Conservation (phyloP, 2,329 filamentous ascomycete genomes). For the Trichoderma lentiforme region DNA sequence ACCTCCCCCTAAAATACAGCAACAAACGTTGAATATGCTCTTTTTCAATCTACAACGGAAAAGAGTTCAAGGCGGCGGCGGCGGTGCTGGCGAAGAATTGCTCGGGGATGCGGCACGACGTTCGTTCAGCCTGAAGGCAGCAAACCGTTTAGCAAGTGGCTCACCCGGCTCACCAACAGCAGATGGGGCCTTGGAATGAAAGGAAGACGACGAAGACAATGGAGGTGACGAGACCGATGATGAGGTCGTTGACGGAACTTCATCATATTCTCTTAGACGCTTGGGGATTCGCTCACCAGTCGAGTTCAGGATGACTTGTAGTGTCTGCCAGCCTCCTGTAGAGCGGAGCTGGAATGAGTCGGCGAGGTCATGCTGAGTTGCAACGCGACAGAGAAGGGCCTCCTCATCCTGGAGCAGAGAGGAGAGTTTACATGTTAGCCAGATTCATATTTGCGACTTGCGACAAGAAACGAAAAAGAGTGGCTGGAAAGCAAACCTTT, state of each 20-base stretch:
- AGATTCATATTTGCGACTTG: not conserved
- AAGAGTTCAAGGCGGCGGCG: slow-evolving; percentile 25
- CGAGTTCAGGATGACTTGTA: slow-evolving; percentile 90
- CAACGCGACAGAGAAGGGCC: slow-evolving; percentile 78
- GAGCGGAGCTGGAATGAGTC: slow-evolving; percentile 81
- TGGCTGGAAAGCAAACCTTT: slow-evolving; percentile 60
- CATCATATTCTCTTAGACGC: slow-evolving; percentile 50
- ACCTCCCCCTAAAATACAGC: not conserved
- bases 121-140: slow-evolving; percentile 61
- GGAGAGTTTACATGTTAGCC: not conserved
- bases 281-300: slow-evolving; percentile 95
- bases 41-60: not conserved
- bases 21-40: not conserved
- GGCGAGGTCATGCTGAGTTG: slow-evolving; percentile 73
- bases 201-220: slow-evolving; percentile 23
- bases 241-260: slow-evolving; percentile 26
- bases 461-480: not conserved
- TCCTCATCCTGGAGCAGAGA: slow-evolving; percentile 73
- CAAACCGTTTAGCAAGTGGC: slow-evolving; percentile 64
- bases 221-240: slow-evolving; percentile 26
- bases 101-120: slow-evolving; percentile 25
- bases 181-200: slow-evolving; percentile 26
- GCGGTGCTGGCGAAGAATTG: slow-evolving; percentile 25
- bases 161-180: slow-evolving; percentile 41
- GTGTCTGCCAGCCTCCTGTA: slow-evolving; percentile 88